phyloP scores from a whole-genome alignment of 768 basidiomycete species.

The Termitomyces sp. region DNA sequence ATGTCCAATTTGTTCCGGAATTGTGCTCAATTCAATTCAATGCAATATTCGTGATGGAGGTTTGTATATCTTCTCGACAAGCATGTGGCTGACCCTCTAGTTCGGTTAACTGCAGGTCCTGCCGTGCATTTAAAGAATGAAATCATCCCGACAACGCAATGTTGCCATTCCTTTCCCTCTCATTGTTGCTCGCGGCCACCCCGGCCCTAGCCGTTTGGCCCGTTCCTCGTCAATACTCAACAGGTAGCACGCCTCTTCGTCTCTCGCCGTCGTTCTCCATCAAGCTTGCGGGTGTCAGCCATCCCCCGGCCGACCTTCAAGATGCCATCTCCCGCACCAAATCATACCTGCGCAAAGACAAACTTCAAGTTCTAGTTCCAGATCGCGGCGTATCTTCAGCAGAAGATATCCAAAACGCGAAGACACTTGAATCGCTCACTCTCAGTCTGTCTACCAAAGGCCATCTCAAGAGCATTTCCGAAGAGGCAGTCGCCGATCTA shows the following conservation, averaged over 20 bases:
- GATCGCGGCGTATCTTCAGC: conserved; percentile 55
- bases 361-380: conserved; percentile 52
- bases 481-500: conserved; percentile 45
- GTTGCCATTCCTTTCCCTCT: conserved; percentile 11
- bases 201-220: conserved; percentile 31
- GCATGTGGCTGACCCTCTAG: conserved; percentile 6
- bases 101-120: neutral
- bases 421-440: conserved; percentile 35
- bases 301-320: conserved; percentile 48
- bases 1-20: too few relatives aligned
- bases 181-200: conserved; percentile 16
- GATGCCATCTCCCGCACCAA: conserved; percentile 48
- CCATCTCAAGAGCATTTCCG: conserved; percentile 40
- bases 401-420: conserved; percentile 31
- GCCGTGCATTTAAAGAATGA: neutral
- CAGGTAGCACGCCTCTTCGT: conserved; percentile 30
- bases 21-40: too few relatives aligned
- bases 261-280: conserved; percentile 32
- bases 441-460: conserved; percentile 32
- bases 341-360: conserved; percentile 40
- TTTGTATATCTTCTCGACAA: neutral
- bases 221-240: conserved; percentile 34
- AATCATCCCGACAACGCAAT: conserved; percentile 1
- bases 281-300: conserved; percentile 34
- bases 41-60: too few relatives aligned